phyloP scores from a whole-genome alignment of 2,329 filamentous ascomycete species.

The Exophiala phaeomuriformis region DNA sequence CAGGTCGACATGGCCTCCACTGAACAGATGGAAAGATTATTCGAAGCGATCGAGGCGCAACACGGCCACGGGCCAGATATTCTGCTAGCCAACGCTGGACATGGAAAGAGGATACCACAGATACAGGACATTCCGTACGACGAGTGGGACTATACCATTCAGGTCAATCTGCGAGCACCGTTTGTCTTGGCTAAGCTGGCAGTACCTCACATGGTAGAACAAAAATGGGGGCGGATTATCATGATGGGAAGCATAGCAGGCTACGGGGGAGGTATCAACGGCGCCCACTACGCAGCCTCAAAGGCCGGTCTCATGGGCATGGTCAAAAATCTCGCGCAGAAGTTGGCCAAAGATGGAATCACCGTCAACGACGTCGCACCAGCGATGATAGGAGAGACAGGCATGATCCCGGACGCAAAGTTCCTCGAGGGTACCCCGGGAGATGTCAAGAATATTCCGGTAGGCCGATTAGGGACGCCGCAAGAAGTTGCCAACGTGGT shows the following conservation, averaged over 20 bases:
- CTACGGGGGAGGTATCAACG: slow-evolving; percentile 57
- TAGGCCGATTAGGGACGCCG: slow-evolving; percentile 51
- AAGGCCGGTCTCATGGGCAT: slow-evolving; percentile 57
- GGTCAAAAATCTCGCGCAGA: slow-evolving; percentile 57
- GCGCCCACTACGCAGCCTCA: slow-evolving; percentile 48
- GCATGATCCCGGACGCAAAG: slow-evolving; percentile 55
- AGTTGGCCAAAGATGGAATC: slow-evolving; percentile 54
- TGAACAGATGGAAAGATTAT: slow-evolving; percentile 49
- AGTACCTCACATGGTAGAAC: slow-evolving; percentile 53
- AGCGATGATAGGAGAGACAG: slow-evolving; percentile 60
- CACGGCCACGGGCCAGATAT: slow-evolving; percentile 56
- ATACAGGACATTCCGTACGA: slow-evolving; percentile 55
- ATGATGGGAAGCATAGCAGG: slow-evolving; percentile 59
- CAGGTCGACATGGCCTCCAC: slow-evolving; percentile 52
- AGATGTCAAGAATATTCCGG: slow-evolving; percentile 53
- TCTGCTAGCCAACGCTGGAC: slow-evolving; percentile 59
- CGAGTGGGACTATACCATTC: slow-evolving; percentile 58
- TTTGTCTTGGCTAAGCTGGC: slow-evolving; percentile 56
- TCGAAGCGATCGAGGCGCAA: slow-evolving; percentile 46
- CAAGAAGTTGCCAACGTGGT: slow-evolving; percentile 56
- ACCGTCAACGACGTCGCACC: slow-evolving; percentile 63
- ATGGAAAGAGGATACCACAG: slow-evolving; percentile 53
- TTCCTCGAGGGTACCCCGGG: slow-evolving; percentile 47
- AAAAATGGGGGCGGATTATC: slow-evolving; percentile 57
- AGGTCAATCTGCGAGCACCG: slow-evolving; percentile 55